Base-by-base conservation (phyloP, 2,329 filamentous ascomycete species). In the Aspergillus carbonarius region DNA sequence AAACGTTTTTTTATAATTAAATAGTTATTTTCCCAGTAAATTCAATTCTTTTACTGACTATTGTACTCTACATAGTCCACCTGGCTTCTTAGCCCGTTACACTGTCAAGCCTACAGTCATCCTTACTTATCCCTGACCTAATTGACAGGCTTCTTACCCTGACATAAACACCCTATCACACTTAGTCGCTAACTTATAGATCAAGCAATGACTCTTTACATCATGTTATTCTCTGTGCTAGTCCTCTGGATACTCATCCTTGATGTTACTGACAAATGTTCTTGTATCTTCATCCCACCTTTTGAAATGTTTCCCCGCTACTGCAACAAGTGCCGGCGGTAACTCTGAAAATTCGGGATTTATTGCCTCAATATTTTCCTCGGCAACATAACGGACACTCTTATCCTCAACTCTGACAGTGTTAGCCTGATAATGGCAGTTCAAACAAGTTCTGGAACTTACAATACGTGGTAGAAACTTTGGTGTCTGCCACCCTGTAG, bases 381-480 rank as follows among this genome's bases (percentile, higher is more conserved):
- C 88, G 0, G 91, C 88, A 3, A 93, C 87, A 68, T 93, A 91
- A 44, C 90, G 84, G 54, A 88, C 83, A 53, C 82, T 87, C 53
- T 85, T 86, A 66, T 92, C 88, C 58, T 85, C 83, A 58, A 85
- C 85, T 55, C 87, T 89, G 62, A 68, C 59, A 37, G 35, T 12
- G 59, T 68, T 57, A 70, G 64, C 46, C 35, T 32, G 9, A n/a
- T 15, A 8, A 23, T 50, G 15, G 32, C 44, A 18, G 32, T 5
- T 17, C 53, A 6, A 35, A 23, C 47, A 50, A 42, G 20, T 39
- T 42, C 32, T 30, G 40, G 56, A 48, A 86, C 92, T 82, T 78
- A 96, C 91, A 97, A 80, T 68, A 91, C 91, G 66, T 92, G 89
- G 72, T 96, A 97, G 67, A 92, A 96, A 34, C 87, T 87, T 74